Conservation (phyloP, 2,329 filamentous ascomycete species). For the Colletotrichum viniferum region DNA sequence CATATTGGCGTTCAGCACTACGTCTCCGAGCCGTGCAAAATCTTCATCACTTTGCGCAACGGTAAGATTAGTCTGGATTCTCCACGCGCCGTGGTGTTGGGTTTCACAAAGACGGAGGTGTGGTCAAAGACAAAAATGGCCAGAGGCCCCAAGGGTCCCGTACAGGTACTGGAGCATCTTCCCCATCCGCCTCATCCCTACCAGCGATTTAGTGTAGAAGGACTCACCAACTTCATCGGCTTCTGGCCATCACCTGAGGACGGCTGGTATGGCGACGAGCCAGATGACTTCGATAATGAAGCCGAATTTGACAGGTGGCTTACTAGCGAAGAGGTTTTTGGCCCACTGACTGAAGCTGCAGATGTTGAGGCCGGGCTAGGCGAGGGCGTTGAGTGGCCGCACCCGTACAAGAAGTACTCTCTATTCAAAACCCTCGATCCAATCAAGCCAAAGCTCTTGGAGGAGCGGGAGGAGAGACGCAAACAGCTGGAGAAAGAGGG, state of each 20-base stretch:
- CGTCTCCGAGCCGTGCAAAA: neutral
- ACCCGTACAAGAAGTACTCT: neutral
- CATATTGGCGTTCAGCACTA: neutral
- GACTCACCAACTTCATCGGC: neutral
- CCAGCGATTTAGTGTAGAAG: neutral
- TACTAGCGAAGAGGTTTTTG: rapidly evolving
- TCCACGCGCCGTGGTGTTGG: rapidly evolving
- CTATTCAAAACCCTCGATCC: neutral
- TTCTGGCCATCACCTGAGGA: neutral
- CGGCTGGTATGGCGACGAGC: neutral
- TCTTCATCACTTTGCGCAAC: neutral
- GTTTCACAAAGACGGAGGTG: rapidly evolving
- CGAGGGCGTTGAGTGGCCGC: neutral
- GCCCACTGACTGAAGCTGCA: neutral
- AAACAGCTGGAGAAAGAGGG: neutral
- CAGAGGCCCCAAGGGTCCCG: neutral
- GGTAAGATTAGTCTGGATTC: rapidly evolving
- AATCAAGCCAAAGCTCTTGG: neutral
- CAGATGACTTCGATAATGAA: neutral
- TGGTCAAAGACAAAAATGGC: neutral
- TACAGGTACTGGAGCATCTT: neutral
- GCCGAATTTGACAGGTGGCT: neutral
- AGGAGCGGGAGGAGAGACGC: neutral
- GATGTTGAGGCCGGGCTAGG: neutral
- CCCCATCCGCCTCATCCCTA: neutral